phyloP scores from a whole-genome alignment of 768 basidiomycete species.

The Sutorius australiensis region DNA sequence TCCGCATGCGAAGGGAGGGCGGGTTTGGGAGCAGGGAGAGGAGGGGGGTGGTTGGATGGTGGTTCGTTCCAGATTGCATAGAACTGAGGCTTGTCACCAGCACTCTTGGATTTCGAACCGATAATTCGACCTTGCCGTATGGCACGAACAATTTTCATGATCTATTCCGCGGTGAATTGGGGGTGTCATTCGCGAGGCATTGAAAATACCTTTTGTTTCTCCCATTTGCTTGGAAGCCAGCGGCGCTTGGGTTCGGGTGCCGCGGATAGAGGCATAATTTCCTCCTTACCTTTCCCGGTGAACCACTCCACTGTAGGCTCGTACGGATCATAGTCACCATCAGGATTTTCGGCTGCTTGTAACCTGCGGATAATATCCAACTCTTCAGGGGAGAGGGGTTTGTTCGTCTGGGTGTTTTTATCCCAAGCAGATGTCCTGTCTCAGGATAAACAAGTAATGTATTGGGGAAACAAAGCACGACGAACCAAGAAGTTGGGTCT shows the following conservation, averaged over 20 bases:
- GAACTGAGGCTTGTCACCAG: constrained; percentile 59
- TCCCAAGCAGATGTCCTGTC: constrained; percentile 90
- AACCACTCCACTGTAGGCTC: constrained; percentile 96
- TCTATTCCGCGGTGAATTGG: constrained; percentile 42
- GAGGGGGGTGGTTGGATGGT: constrained; percentile 72
- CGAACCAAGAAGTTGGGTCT: constrained; percentile 83
- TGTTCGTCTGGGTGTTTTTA: constrained; percentile 80
- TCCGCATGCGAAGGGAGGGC: constrained; percentile 89
- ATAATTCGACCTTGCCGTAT: constrained; percentile 94
- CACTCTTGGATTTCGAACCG: constrained; percentile 81
- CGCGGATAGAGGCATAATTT: constrained; percentile 87
- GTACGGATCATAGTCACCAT: constrained; percentile 86
- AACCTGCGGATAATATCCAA: constrained; percentile 91
- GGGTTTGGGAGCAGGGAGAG: constrained; percentile 89
- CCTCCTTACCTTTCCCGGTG: constrained; percentile 92
- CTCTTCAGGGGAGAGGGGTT: constrained; percentile 83
- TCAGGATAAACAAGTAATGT: not conserved
- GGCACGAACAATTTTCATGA: constrained; percentile 99
- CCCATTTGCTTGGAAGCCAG: constrained; percentile 99
- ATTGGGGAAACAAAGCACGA: constrained; percentile 9
- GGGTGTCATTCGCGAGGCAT: not conserved
- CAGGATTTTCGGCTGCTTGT: constrained; percentile 89
- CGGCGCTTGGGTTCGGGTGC: constrained; percentile 94
- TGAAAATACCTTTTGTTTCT: constrained; percentile 86
- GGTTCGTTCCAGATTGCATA: constrained; percentile 89